A percentile compares a stretch with the other conserved stretches of the same genome.
These are phyloP conservation scores for Trichoderma parareesei DNA, from an alignment of 495 filamentous ascomycete species.

Conservation along the genomic window DNA sequence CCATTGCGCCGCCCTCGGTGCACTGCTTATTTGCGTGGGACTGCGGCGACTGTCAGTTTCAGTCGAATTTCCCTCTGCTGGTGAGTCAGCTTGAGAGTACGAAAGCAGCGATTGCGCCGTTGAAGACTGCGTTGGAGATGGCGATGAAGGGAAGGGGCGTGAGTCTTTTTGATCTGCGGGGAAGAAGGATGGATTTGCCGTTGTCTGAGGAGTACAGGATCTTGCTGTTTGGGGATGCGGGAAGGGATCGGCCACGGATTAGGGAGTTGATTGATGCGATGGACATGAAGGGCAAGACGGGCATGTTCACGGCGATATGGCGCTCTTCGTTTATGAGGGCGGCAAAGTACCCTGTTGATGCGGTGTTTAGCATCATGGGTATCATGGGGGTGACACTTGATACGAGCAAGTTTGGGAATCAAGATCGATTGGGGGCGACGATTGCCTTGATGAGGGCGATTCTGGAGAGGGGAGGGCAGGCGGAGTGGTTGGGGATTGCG, in stretches of 20 bases:
- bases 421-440: background rate
- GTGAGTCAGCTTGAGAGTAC: background rate
- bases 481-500: background rate
- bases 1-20: background rate
- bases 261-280: background rate
- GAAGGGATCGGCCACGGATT: background rate
- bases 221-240: background rate
- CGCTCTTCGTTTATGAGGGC: background rate
- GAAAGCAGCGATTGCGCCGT: background rate
- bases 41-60: background rate
- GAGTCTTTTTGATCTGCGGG: background rate
- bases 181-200: background rate
- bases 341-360: background rate
- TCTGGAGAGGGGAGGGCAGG: background rate
- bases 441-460: conserved; percentile 1
- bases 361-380: background rate
- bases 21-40: background rate
- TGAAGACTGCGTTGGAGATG: background rate
- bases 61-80: background rate
- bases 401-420: background rate
- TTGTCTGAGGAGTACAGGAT: background rate
- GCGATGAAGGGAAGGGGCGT: background rate
- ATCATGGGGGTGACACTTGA: conserved; percentile 4
- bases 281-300: conserved; percentile 4
- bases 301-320: conserved; percentile 2